A percentile compares a stretch with the other conserved stretches of the same genome.
Conservation (phyloP, 2,329 filamentous ascomycete species). For the Aspergillus ochraceoroseus region DNA sequence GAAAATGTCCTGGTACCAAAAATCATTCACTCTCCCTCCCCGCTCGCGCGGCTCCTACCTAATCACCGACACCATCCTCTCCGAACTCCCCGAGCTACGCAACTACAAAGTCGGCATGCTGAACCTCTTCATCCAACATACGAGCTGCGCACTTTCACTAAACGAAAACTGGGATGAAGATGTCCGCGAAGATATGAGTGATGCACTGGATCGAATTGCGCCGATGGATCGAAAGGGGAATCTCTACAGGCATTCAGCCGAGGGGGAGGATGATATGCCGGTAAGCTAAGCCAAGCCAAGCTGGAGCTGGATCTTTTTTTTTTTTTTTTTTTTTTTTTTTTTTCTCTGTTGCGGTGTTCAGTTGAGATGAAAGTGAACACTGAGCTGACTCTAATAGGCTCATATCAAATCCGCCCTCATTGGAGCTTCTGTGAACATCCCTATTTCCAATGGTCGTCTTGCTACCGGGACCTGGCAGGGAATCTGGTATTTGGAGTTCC, state of each 20-base stretch:
- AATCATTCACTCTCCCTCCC: conserved; percentile 72
- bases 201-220: conserved; percentile 84
- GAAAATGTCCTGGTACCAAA: conserved; percentile 71
- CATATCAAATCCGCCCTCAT: conserved; percentile 90
- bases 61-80: conserved; percentile 69
- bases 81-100: conserved; percentile 70
- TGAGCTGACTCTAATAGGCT: conserved; percentile 49
- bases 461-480: conserved; percentile 61
- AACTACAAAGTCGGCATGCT: conserved; percentile 80
- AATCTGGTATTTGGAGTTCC: conserved; percentile 93
- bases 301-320: too few relatives aligned
- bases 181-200: conserved; percentile 89
- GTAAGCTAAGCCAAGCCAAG: too few relatives aligned
- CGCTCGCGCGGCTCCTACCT: conserved; percentile 81
- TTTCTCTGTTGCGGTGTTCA: not conserved
- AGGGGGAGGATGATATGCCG: conserved; percentile 92
- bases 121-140: conserved; percentile 93
- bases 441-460: conserved; percentile 79
- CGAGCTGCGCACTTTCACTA: conserved; percentile 78
- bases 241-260: conserved; percentile 80
- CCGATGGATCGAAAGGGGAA: conserved; percentile 71
- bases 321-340: conserved; percentile 4
- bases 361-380: not conserved
- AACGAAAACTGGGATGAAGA: conserved; percentile 89
- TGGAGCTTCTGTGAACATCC: conserved; percentile 83